Percentiles rank a stretch among this genome's conserved stretches.
These are phyloP conservation scores for Bryoglossum gracile DNA, from an alignment of 495 filamentous ascomycete species.

Conservation along the genomic window DNA sequence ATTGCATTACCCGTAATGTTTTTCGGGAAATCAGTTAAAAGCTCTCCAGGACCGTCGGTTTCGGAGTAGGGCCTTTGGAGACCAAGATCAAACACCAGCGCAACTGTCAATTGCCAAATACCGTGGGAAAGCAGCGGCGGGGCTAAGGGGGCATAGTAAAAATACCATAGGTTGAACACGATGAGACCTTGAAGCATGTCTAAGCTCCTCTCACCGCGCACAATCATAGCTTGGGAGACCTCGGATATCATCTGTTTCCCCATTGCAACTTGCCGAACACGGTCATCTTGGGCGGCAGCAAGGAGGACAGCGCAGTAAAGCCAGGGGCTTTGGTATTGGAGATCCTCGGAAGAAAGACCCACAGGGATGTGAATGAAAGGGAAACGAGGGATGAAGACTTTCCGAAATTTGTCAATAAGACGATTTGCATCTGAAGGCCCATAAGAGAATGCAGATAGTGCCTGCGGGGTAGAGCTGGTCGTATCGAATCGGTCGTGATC, in stretches of 20 bases:
- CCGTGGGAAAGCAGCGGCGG: slow-evolving; percentile 5
- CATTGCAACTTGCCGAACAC: slow-evolving; percentile 4
- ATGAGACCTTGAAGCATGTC: slow-evolving; percentile 20
- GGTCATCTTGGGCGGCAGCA: slow-evolving; percentile 10
- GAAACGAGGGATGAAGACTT: slow-evolving; percentile 8
- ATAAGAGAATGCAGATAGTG: too few species aligned
- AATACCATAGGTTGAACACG: slow-evolving; percentile 18
- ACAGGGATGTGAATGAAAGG: slow-evolving; percentile 14
- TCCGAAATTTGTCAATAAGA: slow-evolving; percentile 7
- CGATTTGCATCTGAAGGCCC: background rate
- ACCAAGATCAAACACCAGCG: slow-evolving; percentile 17
- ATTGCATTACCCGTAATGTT: background rate
- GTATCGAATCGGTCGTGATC: background rate
- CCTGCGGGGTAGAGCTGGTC: too few species aligned
- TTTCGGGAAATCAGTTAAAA: slow-evolving; percentile 4
- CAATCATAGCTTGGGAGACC: slow-evolving; percentile 6
- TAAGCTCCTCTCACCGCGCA: slow-evolving; percentile 16
- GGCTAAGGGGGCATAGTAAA: slow-evolving; percentile 6
- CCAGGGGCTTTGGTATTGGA: slow-evolving; percentile 16
- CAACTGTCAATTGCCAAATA: slow-evolving; percentile 9
- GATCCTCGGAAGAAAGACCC: background rate
- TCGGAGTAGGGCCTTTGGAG: slow-evolving; percentile 11
- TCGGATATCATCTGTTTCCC: slow-evolving; percentile 8
- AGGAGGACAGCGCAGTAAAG: slow-evolving; percentile 10
- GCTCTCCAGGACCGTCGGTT: slow-evolving; percentile 4